Percentiles rank a stretch among this genome's conserved stretches.
Conservation (phyloP, 2,329 filamentous ascomycete species). For the Trichophyton simii region DNA sequence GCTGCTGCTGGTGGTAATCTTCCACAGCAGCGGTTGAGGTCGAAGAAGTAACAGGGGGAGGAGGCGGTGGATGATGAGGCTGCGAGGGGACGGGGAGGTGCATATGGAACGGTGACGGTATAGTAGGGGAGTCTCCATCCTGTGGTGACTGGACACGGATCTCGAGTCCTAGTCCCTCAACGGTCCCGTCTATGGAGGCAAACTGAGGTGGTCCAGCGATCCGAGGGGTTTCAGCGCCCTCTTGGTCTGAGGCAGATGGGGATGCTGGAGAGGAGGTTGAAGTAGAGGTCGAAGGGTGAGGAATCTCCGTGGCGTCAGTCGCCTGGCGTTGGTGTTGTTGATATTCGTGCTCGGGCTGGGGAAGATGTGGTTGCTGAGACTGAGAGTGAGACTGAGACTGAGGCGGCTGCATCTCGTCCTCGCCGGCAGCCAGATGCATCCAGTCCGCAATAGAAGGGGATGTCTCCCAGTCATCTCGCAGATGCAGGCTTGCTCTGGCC, state of each 20-base stretch:
- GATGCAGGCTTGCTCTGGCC: constrained; percentile 33
- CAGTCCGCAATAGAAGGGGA: constrained; percentile 40
- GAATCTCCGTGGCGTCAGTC: not conserved
- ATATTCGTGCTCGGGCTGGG: constrained; percentile 7
- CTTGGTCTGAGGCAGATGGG: constrained; percentile 4
- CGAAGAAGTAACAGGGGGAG: constrained; percentile 21
- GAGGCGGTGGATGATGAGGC: constrained; percentile 33
- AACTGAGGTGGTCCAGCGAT: constrained; percentile 12
- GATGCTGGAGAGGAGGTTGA: not conserved
- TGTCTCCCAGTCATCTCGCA: constrained; percentile 38
- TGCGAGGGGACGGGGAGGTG: constrained; percentile 29
- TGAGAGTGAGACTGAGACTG: constrained; percentile 13
- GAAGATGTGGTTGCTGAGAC: not conserved
- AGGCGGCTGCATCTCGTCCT: constrained; percentile 20
- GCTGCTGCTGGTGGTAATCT: constrained; percentile 9
- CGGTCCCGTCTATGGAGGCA: constrained; percentile 19
- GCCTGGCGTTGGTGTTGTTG: constrained; percentile 3
- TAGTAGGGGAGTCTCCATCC: constrained; percentile 18
- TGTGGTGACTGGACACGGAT: constrained; percentile 28
- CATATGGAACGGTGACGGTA: constrained; percentile 16
- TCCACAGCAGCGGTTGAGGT: not conserved
- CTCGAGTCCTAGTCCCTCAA: constrained; percentile 32
- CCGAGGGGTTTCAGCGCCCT: constrained; percentile 20
- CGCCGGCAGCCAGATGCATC: constrained; percentile 35
- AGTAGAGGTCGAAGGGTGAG: not conserved